Base-by-base conservation (phyloP, 2,329 filamentous ascomycete species). In the Xylaria arbuscula region DNA sequence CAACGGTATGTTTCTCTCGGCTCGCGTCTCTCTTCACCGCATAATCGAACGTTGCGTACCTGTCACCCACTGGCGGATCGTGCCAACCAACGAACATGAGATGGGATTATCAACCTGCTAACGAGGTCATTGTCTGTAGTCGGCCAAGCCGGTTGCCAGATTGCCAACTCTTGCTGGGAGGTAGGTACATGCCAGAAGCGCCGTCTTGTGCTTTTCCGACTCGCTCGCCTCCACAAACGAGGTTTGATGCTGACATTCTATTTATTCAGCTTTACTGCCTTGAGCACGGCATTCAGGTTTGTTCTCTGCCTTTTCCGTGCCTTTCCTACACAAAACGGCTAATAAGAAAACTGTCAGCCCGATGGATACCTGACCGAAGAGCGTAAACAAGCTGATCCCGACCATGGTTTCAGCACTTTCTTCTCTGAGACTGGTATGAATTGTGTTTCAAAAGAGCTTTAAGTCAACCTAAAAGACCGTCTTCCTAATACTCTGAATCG, bases 121-220 rank as follows among this genome's bases (percentile, higher is more conserved):
- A 92, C 85, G 74, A 76, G 79, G 72, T 79, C 83, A 80, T 78
- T 82, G 72, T 77, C 62, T 80, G 80, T 83, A 99, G 96, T 99
- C 89, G 96, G 96, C 86, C 96, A 99, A 90, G 96, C 96, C 83
- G 96, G 96, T 92, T 98, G 96, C 91, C 96, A 99, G 85, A 99
- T 99, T 82, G 96, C 95, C 87, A 99, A 99, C 89, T 96, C 96
- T 79, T 98, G 96, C 91, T 99, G 96, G 96, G 96, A 99, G 94
- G 96, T 99, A 87, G 87, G 93, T 87, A 80, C 53, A 54, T 61
- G 38, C 38, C 45, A 61, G 53, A 66, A 56, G 45, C 36, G 38
- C 28, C 32, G 40, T 45, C 47, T 32, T 64, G 42, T 68, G 8
- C 56, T 45, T 28, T 63, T 67, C 45, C 55, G 56, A 53, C 53